Evolutionary conservation across 192 early-diverging fungal genomes (phyloP), one percentile per base, ranked within the genome.

Genomic region (Hyaloraphidium curvatum): DNA sequence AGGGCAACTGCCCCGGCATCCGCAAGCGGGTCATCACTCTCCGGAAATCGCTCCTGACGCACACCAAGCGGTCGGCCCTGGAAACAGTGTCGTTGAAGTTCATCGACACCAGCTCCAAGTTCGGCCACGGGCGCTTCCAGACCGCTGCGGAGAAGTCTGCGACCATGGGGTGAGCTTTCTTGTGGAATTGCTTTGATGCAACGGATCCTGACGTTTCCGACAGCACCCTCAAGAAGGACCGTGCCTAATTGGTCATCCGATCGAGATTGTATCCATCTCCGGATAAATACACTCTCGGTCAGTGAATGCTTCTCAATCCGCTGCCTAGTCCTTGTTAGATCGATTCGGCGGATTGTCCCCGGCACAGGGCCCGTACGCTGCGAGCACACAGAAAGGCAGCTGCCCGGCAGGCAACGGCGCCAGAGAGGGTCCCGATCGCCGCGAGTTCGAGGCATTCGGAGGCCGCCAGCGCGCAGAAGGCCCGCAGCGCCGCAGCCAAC

Each of bases 71-170:
- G 62, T 87, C 87, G 52, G 89, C 91, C 54, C 75, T 95, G 53
- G 95, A 99, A 74, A 84, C 89, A 67, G 83, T 99, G 63, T 65
- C 63, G 58, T 80, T 95, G 72, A 99, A 99, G 89, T 96, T 96
- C 71, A 91, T 99, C 74, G 92, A 96, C 73, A 99, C 95, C 40
- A 83, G 86, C 54, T 94, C 91, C 78, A 98, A 96, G 80, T 58
- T 58, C 54, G 88, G 90, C 59, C 88, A 94, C 75, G 92, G 95
- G 78, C 88, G 95, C 65, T 96, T 95, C 92, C 95, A 99, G 76
- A 93, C 92, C 66, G 72, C 79, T 56, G 81, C 73, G 59, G 95
- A 99, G 82, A 96, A 96, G 82, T 74, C 79, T 64, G 72, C 76
- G 28, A 93, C 90, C 22, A 55, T 55, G 54, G 52, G 25, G 33